Conservation (phyloP, 768 basidiomycete species). For the Tricholoma furcatifolium region DNA sequence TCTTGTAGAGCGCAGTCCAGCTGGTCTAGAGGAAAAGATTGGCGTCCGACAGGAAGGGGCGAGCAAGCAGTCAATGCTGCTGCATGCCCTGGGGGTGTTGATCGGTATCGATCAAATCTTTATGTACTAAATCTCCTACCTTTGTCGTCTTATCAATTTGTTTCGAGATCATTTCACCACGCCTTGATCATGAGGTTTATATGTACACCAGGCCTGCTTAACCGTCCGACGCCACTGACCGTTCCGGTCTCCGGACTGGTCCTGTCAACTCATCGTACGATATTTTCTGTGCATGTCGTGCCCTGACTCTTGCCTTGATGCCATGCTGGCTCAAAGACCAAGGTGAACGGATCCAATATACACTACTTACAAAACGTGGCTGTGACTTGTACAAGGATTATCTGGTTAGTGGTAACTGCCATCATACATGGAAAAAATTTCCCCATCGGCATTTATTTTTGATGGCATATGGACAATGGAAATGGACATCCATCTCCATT, state of each 20-base stretch:
- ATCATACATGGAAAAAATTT: neutral
- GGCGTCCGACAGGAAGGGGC: constrained; percentile 11
- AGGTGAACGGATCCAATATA: no score
- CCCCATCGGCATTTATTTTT: neutral
- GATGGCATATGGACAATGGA: neutral
- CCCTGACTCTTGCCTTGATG: no score
- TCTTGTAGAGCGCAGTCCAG: constrained; percentile 14
- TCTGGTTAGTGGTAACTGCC: constrained; percentile 8
- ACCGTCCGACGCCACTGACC: constrained; percentile 6
- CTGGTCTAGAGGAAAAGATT: constrained; percentile 1
- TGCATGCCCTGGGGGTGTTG: constrained; percentile 17
- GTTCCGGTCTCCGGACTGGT: constrained; percentile 13
- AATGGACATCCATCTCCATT: neutral
- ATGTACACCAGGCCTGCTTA: neutral
- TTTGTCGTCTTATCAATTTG: constrained; percentile 14
- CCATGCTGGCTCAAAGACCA: no score
- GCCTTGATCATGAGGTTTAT: constrained; percentile 15
- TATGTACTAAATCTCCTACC: constrained; percentile 10
- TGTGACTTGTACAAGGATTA: neutral
- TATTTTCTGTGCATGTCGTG: neutral
- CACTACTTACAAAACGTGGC: no score
- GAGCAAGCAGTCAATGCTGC: constrained; percentile 18
- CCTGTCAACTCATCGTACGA: constrained; percentile 7
- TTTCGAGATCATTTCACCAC: constrained; percentile 15
- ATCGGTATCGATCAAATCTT: constrained; percentile 21